phyloP scores from a whole-genome alignment of 371 early-diverging fungal species.

The Capillidium heterosporum region DNA sequence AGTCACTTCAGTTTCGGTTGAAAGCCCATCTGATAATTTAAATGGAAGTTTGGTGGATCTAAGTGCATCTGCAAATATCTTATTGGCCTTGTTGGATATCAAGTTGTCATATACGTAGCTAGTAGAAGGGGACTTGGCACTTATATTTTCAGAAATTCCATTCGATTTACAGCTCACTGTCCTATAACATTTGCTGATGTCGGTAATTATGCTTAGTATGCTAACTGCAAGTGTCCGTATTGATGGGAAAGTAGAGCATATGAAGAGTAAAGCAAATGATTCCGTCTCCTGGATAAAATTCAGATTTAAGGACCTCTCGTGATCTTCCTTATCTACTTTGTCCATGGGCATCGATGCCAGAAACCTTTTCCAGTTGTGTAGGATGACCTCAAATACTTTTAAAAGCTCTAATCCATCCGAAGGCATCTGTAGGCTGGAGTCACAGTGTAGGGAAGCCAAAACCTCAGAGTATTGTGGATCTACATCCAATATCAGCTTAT shows the following conservation, averaged over 20 bases:
- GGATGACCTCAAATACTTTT: not conserved
- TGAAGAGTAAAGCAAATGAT: constrained; percentile 47
- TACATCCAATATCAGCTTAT: constrained; percentile 31
- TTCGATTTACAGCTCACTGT: not conserved
- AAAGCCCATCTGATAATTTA: constrained; percentile 24
- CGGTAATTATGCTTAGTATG: constrained; percentile 33
- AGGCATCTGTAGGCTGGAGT: not conserved
- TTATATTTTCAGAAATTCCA: too few species aligned
- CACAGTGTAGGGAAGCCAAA: constrained; percentile 12
- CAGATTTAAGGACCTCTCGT: constrained; percentile 21
- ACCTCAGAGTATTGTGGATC: constrained; percentile 38
- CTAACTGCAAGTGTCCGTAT: constrained; percentile 36
- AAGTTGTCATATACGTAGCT: not conserved
- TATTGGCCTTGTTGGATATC: constrained; percentile 12
- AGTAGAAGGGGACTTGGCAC: too few species aligned
- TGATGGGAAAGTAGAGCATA: constrained; percentile 35
- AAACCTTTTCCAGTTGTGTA: not conserved
- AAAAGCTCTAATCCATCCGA: not conserved
- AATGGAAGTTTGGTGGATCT: constrained; percentile 21
- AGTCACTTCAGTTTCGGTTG: constrained; percentile 5
- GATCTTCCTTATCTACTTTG: constrained; percentile 8
- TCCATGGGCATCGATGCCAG: not conserved
- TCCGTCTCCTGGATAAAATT: constrained; percentile 50
- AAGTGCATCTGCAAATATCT: constrained; percentile 11
- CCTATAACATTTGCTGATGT: constrained; percentile 19